Evolutionary conservation across 2,329 filamentous ascomycete genomes (phyloP), one percentile per base, ranked within the genome.

Genomic region (Allantophomopsis cytisporea): DNA sequence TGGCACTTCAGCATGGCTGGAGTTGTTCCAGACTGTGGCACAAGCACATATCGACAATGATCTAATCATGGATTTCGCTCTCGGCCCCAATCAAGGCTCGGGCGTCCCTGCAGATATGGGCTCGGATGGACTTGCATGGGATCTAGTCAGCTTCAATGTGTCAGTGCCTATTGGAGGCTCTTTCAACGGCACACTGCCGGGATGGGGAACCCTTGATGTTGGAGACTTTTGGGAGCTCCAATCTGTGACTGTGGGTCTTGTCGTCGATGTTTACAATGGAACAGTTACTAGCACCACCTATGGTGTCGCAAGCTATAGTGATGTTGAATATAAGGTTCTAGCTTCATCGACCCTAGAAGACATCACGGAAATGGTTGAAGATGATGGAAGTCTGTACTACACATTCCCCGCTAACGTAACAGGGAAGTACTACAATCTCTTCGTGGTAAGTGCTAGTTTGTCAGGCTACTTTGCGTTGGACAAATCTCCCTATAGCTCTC

Each of bases 11-110:
- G 45, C 49, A 1, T 54, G 46, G 38, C 43, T 43, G 7, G 23
- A 12, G 3, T 16, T 34, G 14, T 34, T 39, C 14, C 18, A 16
- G 8, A n/a, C 23, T 17, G 12, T 31, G n/a, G 31, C 28, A 39
- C 23, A 39, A 21, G 40, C 43, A 2, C 6, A 54, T 23, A 41
- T 34, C 16, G 34, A 31, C 32, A 41, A 55, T 13, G 58, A 50
- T 0, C 34, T 68, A 11, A 41, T 60, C 4, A 56, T 69, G 46
- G 65, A 70, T 43, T 63, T 66, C 45, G 54, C 60, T 0, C 35
- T 68, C 1, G 66, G 66, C 0, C 60, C 65, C 0, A 66, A 65
- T 44, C 62, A 68, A 47, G 66, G 65, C 2, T 55, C 60, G 28
- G 66, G 66, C 12, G 62, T 67, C 2, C 65, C 65, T 1, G 55